Conservation (phyloP, 345 rosid species). For the Pugionium dolabratum region DNA sequence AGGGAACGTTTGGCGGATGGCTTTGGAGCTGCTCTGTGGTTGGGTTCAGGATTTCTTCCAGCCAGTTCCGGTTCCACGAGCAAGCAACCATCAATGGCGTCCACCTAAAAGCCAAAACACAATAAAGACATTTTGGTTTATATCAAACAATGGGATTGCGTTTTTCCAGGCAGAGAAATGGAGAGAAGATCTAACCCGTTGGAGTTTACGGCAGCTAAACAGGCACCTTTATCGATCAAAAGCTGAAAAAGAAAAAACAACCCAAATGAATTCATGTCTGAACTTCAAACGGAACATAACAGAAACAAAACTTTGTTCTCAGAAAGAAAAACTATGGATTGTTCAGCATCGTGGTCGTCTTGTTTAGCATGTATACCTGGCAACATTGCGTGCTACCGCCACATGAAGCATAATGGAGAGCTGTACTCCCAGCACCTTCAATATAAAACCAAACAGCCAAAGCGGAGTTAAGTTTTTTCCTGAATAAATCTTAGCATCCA, state of each 20-base stretch:
- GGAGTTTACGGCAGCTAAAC: constrained; percentile 63
- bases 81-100: constrained; percentile 90
- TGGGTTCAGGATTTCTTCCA: constrained; percentile 67
- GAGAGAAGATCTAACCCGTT: constrained; percentile 57
- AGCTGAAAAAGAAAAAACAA: constrained; percentile 49
- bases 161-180: constrained; percentile 5
- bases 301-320: neutral
- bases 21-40: constrained; percentile 45
- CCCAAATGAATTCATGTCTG: neutral
- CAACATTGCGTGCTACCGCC: constrained; percentile 94
- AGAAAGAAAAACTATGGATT: neutral
- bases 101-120: constrained; percentile 56
- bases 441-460: constrained; percentile 14
- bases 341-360: constrained; percentile 4
- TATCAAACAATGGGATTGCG: neutral
- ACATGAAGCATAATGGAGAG: constrained; percentile 98
- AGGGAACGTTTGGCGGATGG: constrained; percentile 49
- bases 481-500: constrained; percentile 6
- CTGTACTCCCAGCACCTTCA: constrained; percentile 92
- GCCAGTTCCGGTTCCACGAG: constrained; percentile 84
- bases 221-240: constrained; percentile 81
- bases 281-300: constrained; percentile 2
- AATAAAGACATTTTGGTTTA: constrained; percentile 13
- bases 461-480: neutral
- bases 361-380: constrained; percentile 53